phyloP scores from a whole-genome alignment of 2,329 filamentous ascomycete genomes.

The Arachnopeziza araneosa region DNA sequence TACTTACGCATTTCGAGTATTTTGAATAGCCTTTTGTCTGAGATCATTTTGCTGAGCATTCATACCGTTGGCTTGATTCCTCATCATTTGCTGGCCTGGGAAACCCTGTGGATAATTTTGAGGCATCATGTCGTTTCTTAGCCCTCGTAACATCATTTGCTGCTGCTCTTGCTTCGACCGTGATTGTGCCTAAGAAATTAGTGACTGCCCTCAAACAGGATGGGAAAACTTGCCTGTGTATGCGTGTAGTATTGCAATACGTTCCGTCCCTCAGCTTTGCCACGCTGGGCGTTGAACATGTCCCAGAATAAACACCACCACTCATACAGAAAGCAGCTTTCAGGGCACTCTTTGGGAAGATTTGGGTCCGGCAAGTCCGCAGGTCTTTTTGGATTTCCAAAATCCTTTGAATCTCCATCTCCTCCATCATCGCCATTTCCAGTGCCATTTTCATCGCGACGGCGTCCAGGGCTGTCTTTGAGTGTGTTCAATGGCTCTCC shows the following conservation, averaged over 20 bases:
- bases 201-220: neutral
- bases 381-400: conserved; percentile 66
- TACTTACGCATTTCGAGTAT: conserved; percentile 66
- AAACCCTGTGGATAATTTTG: conserved; percentile 47
- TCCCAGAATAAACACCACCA: conserved; percentile 99
- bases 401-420: conserved; percentile 79
- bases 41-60: conserved; percentile 58
- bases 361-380: conserved; percentile 74
- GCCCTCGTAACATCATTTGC: conserved; percentile 69
- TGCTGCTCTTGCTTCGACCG: conserved; percentile 71
- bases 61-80: conserved; percentile 48
- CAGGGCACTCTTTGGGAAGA: conserved; percentile 57
- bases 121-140: conserved; percentile 57
- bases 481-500: conserved; percentile 60
- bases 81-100: conserved; percentile 55
- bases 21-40: conserved; percentile 71
- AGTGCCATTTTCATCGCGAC: conserved; percentile 62
- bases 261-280: conserved; percentile 54
- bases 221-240: conserved; percentile 61
- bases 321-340: conserved; percentile 85
- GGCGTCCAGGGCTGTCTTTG: conserved; percentile 64
- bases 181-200: conserved; percentile 51
- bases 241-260: conserved; percentile 75
- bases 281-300: conserved; percentile 78
- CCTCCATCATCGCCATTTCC: conserved; percentile 60